Evolutionary conservation across 805 yeast species (phyloP).

Genomic region (Saturnispora bothae): DNA sequence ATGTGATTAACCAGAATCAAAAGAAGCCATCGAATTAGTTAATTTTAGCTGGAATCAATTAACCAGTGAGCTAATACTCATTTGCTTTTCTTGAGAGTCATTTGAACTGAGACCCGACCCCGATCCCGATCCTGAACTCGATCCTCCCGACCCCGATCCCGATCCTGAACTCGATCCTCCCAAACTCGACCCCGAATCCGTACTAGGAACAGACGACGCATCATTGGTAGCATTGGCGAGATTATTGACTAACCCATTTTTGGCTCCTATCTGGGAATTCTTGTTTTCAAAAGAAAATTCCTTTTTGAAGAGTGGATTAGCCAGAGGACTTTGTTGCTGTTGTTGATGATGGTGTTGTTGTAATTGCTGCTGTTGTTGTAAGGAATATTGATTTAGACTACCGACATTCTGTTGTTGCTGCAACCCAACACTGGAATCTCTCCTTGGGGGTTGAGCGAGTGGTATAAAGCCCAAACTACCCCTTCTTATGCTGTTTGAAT

Average conservation of each 20-base stretch:
- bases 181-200: too few relatives aligned
- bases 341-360: not conserved
- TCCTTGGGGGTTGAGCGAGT: conserved; percentile 4
- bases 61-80: conserved; percentile 12
- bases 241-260: too few relatives aligned
- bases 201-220: too few relatives aligned
- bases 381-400: conserved; percentile 12
- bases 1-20: too few relatives aligned
- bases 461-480: conserved; percentile 7
- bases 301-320: conserved; percentile 19
- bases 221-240: too few relatives aligned
- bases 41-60: too few relatives aligned
- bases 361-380: not conserved
- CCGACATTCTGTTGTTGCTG: conserved; percentile 3
- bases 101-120: too few relatives aligned
- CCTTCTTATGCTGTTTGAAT: conserved; percentile 1
- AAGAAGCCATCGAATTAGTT: too few relatives aligned
- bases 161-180: too few relatives aligned
- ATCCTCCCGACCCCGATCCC: too few relatives aligned
- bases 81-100: not conserved
- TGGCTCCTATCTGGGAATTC: too few relatives aligned
- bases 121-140: too few relatives aligned
- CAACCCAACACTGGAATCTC: conserved; percentile 9
- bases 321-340: not conserved
- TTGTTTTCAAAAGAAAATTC: conserved; percentile 18